Conservation (phyloP, 1,139 yeast genomes). For the Taphrina deformans region DNA sequence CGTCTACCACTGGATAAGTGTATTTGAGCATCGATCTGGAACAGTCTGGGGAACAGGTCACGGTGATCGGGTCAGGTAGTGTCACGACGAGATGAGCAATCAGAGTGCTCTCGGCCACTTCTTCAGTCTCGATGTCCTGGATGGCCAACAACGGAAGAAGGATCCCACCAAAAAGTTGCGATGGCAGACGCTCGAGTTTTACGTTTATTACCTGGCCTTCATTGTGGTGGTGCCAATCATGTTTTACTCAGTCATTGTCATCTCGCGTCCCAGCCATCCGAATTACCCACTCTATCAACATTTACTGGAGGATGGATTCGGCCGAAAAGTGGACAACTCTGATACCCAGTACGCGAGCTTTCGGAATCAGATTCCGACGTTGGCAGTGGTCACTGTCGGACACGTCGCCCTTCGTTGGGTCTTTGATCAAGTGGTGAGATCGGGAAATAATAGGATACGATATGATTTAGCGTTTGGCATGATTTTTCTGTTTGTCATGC, state of each 20-base stretch:
- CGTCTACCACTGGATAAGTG: too few relatives aligned
- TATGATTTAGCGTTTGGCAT: slow-evolving; percentile 77
- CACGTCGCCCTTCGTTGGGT: slow-evolving; percentile 58
- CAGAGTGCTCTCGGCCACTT: slow-evolving; percentile 4
- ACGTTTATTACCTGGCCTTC: slow-evolving; percentile 25
- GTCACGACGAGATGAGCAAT: slow-evolving; percentile 6
- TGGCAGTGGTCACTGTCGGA: slow-evolving; percentile 55
- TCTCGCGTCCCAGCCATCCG: slow-evolving; percentile 50
- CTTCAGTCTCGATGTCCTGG: slow-evolving; percentile 26
- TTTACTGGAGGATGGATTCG: slow-evolving; percentile 70
- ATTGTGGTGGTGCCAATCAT: slow-evolving; percentile 21
- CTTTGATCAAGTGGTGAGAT: slow-evolving; percentile 40
- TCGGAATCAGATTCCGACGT: slow-evolving; percentile 69
- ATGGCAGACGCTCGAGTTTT: slow-evolving; percentile 35
- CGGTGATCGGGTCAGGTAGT: too few relatives aligned
- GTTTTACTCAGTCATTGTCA: slow-evolving; percentile 29
- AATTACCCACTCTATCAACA: slow-evolving; percentile 67
- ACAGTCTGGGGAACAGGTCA: too few relatives aligned
- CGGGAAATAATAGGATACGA: slow-evolving; percentile 47
- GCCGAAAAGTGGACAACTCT: slow-evolving; percentile 61
- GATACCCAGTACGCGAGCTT: slow-evolving; percentile 88
- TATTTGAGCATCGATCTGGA: too few relatives aligned
- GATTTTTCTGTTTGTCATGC: slow-evolving; percentile 68
- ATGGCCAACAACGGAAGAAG: slow-evolving; percentile 19
- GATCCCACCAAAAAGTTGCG: slow-evolving; percentile 10